These are phyloP conservation scores for Apophysomyces sp. DNA, from an alignment of 371 early-diverging fungal species.

Conservation along the genomic window DNA sequence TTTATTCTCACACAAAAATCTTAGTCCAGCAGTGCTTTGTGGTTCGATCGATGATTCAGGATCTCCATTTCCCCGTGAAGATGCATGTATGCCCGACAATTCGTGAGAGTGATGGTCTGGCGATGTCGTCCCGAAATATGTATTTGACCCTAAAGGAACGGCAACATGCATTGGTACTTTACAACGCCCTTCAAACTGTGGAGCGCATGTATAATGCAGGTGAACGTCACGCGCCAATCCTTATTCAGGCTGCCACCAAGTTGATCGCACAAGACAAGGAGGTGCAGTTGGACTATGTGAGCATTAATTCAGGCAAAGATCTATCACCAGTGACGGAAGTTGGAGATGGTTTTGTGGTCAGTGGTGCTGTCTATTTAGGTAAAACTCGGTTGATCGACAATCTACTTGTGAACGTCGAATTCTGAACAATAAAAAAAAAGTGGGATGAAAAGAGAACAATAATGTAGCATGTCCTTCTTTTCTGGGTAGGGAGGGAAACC, in stretches of 20 bases:
- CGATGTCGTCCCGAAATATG: slow-evolving; percentile 88
- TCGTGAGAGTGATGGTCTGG: slow-evolving; percentile 87
- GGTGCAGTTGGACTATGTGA: slow-evolving; percentile 82
- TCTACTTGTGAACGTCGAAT: slow-evolving; percentile 56
- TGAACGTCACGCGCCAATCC: slow-evolving; percentile 38
- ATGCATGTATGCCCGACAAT: slow-evolving; percentile 78
- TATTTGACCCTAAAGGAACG: slow-evolving; percentile 80
- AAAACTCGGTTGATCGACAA: slow-evolving; percentile 95
- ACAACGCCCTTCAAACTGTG: slow-evolving; percentile 66
- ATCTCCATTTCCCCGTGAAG: slow-evolving; percentile 78
- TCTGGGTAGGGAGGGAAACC: slow-evolving; percentile 15
- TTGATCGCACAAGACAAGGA: slow-evolving; percentile 37
- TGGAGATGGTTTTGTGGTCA: slow-evolving; percentile 78
- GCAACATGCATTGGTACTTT: slow-evolving; percentile 73
- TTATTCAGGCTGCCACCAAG: slow-evolving; percentile 49
- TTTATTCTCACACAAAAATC: neutral
- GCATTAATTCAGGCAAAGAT: slow-evolving; percentile 71
- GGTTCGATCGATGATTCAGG: slow-evolving; percentile 74
- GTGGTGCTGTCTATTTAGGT: slow-evolving; percentile 88
- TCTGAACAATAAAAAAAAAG: slow-evolving; percentile 3
- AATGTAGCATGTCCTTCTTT: slow-evolving; percentile 3
- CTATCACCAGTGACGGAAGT: slow-evolving; percentile 35
- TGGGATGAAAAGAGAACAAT: slow-evolving; percentile 7
- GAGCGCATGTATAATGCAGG: slow-evolving; percentile 51
- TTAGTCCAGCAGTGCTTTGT: slow-evolving; percentile 91